Base-by-base conservation (phyloP, 1,284 basidiomycete species). In the Papiliotrema nemorosa region DNA sequence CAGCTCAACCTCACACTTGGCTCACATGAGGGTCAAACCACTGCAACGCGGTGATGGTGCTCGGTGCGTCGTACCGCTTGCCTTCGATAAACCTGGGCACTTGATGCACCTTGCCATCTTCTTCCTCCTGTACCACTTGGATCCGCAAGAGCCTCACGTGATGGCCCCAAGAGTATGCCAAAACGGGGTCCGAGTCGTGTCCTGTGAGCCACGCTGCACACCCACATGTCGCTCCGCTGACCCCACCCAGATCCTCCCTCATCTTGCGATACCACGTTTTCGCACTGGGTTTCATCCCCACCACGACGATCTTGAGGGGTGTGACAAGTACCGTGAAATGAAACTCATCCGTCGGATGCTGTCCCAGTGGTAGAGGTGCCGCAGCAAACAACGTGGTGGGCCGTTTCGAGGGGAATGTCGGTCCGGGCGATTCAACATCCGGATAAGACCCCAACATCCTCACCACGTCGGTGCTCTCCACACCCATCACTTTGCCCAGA, bases 401-500 rank as follows among this genome's bases (percentile, higher is more conserved):
- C 70, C 69, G 82, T 52, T 62, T 57, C 24, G 60, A 51, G 6
- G 63, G 67, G 76, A 64, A 64, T 43, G 31, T 25, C 16, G 2
- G 29, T 36, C n/a, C 10, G 31, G 41, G 20, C 12, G 3, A 14
- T 16, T 35, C 38, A 33, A 83, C 81, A 18, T 83, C 79, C 7
- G 88, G 86, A 70, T 97, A 97, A 64, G 86, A 87, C 0, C 96
- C 96, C 4, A 97, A 80, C 54, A 99, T 89, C 14, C 96, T 84
- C 33, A 98, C 81, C 12, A 90, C 91, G 69, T 99, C 96, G 37
- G 88, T 87, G 9, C 92, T 93, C 49, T 96, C 91, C 14, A 99
- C 87, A 55, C 97, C 97, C 18, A 98, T 80, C 6, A 98, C 87
- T 66, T 90, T 93, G 18, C 96, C 93, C 2, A 99, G 78, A 47